Conservation (phyloP, 371 early-diverging fungal genomes). For the Syncephalis plumigaleata region DNA sequence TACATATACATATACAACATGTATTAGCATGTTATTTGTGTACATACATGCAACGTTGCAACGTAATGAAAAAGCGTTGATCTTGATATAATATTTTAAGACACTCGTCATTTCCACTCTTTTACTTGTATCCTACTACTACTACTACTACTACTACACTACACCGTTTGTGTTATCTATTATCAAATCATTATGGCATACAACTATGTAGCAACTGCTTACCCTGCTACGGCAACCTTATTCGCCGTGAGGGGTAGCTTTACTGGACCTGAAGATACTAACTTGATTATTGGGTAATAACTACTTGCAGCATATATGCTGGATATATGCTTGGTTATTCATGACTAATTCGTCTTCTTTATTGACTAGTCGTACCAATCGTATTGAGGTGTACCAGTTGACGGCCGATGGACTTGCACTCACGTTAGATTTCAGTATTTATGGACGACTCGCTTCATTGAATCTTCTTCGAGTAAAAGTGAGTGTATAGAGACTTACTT, state of each 20-base stretch:
- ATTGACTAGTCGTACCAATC: slow-evolving; percentile 39
- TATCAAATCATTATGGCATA: slow-evolving; percentile 3
- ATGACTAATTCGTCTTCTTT: too few relatives aligned
- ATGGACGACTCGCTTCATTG: slow-evolving; percentile 49
- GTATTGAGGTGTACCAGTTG: slow-evolving; percentile 45
- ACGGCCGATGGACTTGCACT: slow-evolving; percentile 38
- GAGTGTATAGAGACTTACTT: too few relatives aligned
- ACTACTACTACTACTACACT: too few relatives aligned
- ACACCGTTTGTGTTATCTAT: too few relatives aligned
- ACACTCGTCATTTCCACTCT: too few relatives aligned
- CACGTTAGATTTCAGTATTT: slow-evolving; percentile 45
- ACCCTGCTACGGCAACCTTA: slow-evolving; percentile 32
- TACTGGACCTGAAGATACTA: slow-evolving; percentile 38
- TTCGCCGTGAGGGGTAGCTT: slow-evolving; percentile 39
- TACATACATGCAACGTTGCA: too few relatives aligned
- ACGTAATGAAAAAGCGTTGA: too few relatives aligned
- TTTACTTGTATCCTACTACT: too few relatives aligned
- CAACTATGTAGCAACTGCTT: slow-evolving; percentile 28
- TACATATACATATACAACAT: too few relatives aligned
- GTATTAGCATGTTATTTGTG: too few relatives aligned
- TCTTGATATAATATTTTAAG: too few relatives aligned
- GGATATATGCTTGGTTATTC: neutral
- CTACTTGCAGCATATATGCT: too few relatives aligned
- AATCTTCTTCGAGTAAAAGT: slow-evolving; percentile 33
- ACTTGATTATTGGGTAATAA: slow-evolving; percentile 48